These are phyloP conservation scores for Periconia macrospinosa DNA, from an alignment of 2,329 filamentous ascomycete species.

Conservation along the genomic window DNA sequence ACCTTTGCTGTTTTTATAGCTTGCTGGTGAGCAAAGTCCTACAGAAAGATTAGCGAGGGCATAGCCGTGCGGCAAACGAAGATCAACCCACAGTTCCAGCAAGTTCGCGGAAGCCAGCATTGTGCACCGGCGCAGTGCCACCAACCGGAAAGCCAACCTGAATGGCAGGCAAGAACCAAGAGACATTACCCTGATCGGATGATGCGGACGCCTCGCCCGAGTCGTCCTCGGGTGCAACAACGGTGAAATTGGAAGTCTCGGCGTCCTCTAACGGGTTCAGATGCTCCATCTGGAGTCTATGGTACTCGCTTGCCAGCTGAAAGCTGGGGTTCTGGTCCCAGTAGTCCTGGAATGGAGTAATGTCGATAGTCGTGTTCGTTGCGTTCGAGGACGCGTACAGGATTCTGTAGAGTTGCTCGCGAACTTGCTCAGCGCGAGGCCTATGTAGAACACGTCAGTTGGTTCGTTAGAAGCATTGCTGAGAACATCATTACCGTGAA, in stretches of 20 bases:
- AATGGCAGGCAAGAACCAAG: constrained; percentile 11
- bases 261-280: neutral
- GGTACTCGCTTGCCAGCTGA: neutral
- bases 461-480: no score
- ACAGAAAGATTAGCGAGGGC: neutral
- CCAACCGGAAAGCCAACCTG: constrained; percentile 6
- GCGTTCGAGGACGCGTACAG: constrained; percentile 3
- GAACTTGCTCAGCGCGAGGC: constrained; percentile 5
- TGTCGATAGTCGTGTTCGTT: constrained; percentile 1
- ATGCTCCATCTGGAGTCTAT: constrained; percentile 2
- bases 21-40: constrained; percentile 8
- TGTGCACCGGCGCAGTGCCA: constrained; percentile 5
- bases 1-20: constrained; percentile 11
- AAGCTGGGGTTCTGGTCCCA: constrained; percentile 6
- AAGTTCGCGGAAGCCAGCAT: constrained; percentile 6
- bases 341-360: constrained; percentile 5
- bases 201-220: constrained; percentile 1
- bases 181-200: constrained; percentile 12
- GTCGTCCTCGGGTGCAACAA: constrained; percentile 1
- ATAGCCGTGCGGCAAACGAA: neutral
- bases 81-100: constrained; percentile 4
- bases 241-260: constrained; percentile 4
- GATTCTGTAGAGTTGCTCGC: constrained; percentile 5
- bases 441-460: neutral
- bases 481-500: neutral